Evolutionary conservation across 1,139 yeast genomes (phyloP), one percentile per base, ranked within the genome.

Genomic region (Geotrichum cucujoidarum): DNA sequence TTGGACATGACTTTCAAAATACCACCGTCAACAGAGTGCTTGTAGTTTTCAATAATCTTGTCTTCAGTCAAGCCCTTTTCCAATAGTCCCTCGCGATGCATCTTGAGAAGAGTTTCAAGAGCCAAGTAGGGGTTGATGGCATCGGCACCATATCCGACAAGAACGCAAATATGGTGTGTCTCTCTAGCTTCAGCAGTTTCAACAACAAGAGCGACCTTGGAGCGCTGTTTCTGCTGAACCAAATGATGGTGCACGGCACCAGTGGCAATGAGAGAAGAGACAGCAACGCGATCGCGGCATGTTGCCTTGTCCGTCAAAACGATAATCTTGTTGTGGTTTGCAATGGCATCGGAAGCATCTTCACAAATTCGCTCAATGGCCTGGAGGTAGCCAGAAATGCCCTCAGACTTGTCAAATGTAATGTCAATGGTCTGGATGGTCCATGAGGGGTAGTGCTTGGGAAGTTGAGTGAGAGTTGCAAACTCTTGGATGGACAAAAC

Each of bases 181-280:
- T 92, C 97, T 67, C 95, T 83, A 16, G 97, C 97, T 70, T 92
- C 98, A 45, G 94, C 97, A 38, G 97, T 83, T 71, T 92, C 97
- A 54, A 90, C 76, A 55, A 92, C 72, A 56, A 92, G 70, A 2
- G 97, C 97, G 53, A 90, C 97, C 66, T 87, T 86, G 33, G 97
- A 86, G 69, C 98, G 89, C 68, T 87, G 95, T 72, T 90, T 90
- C 67, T 89, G 95, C 69, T 95, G 80, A 53, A 92, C 95, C 66
- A 92, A 76, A 66, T 89, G 95, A 68, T 92, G 97, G 70, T 92
- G 98, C 49, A 92, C 95, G 31, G 97, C 94, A 70, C 97, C 97
- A 50, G 85, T 75, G 14, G 97, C 97, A 59, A 90, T 76, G 60
- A 92, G 72, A 11, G 95, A 87, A 47, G 95, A 83, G 40, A 92